Base-by-base conservation (phyloP, 2,329 filamentous ascomycete species). In the Cytospora leucostoma region DNA sequence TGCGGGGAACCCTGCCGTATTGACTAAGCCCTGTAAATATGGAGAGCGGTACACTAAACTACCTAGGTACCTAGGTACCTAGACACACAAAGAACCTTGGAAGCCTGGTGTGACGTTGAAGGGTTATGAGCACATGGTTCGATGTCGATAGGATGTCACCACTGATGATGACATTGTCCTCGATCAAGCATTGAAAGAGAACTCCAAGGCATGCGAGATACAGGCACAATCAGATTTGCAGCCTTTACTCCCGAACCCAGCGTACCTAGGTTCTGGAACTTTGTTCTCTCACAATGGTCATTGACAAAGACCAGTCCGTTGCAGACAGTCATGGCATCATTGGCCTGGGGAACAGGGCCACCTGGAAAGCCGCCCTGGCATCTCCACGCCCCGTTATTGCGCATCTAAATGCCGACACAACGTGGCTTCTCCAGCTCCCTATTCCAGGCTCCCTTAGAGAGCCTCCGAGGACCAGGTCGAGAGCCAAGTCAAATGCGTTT, bases 381-480 rank as follows among this genome's bases (percentile, higher is more conserved):
- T 52, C 61, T n/a, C 49, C 62, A 37, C 71, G 73, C 13, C 75
- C 78, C 15, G 65, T 89, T 49, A 78, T 90, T 10, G 83, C 84
- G 59, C 87, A 89, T 72, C 78, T 90, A 37, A 89, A 89, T 72
- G 86, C 83, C 68, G 87, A 90, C 74, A 88, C 85, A 5, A 85
- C 82, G 27, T 90, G 87, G 87, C 77, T 90, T 2, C 75, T 89
- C n/a, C 85, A 87, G 65, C 77, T 90, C 10, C 86, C 87, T 1
- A 80, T 82, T 52, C 85, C 84, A 6, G 69, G 74, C 0, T 73
- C 74, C 35, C 4, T 15, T 10, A 15, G 11, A 6, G 38, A 53
- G 13, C 32, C 54, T 19, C 2, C 61, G n/a, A 27, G n/a, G 12
- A 17, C 37, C 17, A 49, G 19, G 35, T n/a, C 40, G 7, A 64